Evolutionary conservation across 169 alveolate genomes (phyloP).

Genomic region (Plasmodium gaboni): DNA sequence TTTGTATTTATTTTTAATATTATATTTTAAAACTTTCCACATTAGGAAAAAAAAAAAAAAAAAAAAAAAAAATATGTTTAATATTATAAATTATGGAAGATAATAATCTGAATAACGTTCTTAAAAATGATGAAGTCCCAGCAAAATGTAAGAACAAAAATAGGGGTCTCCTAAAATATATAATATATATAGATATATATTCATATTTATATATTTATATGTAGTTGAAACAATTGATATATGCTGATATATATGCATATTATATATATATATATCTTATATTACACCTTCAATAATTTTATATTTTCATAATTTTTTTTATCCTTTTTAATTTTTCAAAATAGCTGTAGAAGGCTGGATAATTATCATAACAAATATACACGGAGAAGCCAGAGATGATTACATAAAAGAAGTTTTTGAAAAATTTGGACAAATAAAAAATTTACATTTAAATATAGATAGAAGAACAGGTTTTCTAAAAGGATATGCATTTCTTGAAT

Average conservation of each 20-base stretch:
- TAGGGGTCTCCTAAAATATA: background rate
- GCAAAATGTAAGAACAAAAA: constrained; percentile 67
- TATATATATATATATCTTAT: too few species aligned
- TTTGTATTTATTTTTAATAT: background rate
- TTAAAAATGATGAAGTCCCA: constrained; percentile 69
- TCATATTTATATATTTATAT: background rate
- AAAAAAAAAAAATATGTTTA: constrained; percentile 30
- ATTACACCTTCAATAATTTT: too few species aligned
- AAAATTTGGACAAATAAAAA: constrained; percentile 91
- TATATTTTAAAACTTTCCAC: constrained; percentile 1
- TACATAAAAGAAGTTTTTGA: constrained; percentile 92
- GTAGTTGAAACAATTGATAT: background rate
- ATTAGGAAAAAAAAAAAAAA: constrained; percentile 24
- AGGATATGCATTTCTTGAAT: constrained; percentile 94
- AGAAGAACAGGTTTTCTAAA: constrained; percentile 94
- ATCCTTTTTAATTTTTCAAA: background rate
- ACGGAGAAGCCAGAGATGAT: constrained; percentile 95
- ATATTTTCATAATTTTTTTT: constrained; percentile 6
- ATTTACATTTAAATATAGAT: constrained; percentile 93
- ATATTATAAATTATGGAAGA: constrained; percentile 36
- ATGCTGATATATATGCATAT: too few species aligned
- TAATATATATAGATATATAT: background rate
- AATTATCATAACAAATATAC: constrained; percentile 90
- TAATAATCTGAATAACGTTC: constrained; percentile 26
- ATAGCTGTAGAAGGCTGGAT: constrained; percentile 94